These are phyloP conservation scores for Aureobasidium sp. DNA, from an alignment of 2,329 filamentous ascomycete species.

Conservation along the genomic window DNA sequence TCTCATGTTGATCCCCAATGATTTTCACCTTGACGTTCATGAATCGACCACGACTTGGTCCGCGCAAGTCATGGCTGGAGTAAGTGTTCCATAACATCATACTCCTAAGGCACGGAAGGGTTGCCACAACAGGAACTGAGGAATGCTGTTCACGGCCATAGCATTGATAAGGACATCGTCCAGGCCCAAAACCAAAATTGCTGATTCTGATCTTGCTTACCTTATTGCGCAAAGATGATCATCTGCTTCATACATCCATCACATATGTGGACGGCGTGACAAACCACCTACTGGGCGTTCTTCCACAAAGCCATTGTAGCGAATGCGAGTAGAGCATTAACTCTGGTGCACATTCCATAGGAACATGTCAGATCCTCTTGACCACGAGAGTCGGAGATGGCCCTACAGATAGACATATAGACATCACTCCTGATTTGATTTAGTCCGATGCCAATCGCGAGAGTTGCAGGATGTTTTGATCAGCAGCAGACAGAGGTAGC, in stretches of 20 bases:
- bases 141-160: slow-evolving; percentile 12
- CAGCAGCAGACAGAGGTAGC: neutral
- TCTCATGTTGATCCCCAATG: neutral
- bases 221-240: neutral
- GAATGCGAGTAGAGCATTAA: neutral
- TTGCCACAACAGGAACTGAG: slow-evolving; percentile 16
- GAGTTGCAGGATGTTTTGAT: neutral
- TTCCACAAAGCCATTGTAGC: neutral
- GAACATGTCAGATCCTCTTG: neutral
- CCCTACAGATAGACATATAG: neutral
- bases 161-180: neutral
- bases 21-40: neutral
- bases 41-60: neutral
- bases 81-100: neutral
- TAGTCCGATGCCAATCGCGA: neutral
- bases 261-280: neutral
- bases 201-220: neutral
- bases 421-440: neutral
- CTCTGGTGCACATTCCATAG: neutral
- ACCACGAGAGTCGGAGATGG: neutral
- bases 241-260: no score
- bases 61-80: neutral
- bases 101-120: slow-evolving; percentile 8
- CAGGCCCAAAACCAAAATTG: neutral
- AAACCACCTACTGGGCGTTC: neutral